phyloP scores from a whole-genome alignment of 2,329 filamentous ascomycete genomes.

The Neofusicoccum cordaticola region DNA sequence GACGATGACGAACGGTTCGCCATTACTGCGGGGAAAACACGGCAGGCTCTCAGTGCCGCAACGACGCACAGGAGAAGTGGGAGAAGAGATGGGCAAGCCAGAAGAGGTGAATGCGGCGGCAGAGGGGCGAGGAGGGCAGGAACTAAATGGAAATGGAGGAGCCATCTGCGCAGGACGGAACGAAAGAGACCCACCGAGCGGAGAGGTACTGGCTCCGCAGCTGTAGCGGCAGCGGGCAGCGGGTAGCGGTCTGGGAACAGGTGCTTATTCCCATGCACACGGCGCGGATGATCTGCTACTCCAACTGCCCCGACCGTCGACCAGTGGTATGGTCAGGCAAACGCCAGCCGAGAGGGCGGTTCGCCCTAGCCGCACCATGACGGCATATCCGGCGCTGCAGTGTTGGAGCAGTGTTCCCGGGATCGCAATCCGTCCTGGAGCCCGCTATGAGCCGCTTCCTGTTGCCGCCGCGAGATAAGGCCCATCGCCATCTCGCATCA shows the following conservation, averaged over 20 bases:
- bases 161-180: conserved; percentile 12
- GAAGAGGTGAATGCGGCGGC: neutral
- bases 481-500: neutral
- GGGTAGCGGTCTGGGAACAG: conserved; percentile 14
- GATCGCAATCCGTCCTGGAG: neutral
- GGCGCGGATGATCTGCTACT: conserved; percentile 7
- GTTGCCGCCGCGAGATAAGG: neutral
- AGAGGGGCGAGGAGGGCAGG: conserved; percentile 7
- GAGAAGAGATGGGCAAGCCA: conserved; percentile 7
- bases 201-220: conserved; percentile 1
- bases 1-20: conserved; percentile 26
- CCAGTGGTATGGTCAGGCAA: neutral
- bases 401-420: neutral
- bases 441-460: neutral
- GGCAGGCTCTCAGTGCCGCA: conserved; percentile 12
- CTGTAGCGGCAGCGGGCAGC: neutral
- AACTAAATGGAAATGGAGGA: neutral
- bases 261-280: conserved; percentile 9
- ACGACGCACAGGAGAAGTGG: conserved; percentile 4
- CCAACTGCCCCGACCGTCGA: conserved; percentile 7
- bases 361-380: conserved; percentile 4
- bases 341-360: neutral
- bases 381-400: neutral
- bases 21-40: conserved; percentile 27
- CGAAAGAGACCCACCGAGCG: conserved; percentile 13